Evolutionary conservation across 2,329 filamentous ascomycete species (phyloP).

Genomic region (Diaporthe batatas): DNA sequence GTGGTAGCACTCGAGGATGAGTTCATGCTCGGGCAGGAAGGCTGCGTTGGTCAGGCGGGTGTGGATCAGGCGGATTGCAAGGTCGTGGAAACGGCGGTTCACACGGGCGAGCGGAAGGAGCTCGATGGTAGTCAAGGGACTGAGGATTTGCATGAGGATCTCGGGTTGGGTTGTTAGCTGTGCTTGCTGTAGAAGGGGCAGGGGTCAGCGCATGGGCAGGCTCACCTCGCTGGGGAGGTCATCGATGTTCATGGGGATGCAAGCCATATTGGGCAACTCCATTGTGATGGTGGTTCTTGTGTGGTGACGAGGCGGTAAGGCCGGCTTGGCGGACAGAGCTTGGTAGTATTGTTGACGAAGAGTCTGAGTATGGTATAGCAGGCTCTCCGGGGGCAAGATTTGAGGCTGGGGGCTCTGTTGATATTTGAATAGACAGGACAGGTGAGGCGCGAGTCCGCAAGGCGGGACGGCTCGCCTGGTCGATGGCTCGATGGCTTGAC

Average conservation of each 20-base stretch:
- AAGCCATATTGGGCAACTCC: conserved; percentile 39
- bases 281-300: conserved; percentile 3
- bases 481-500: conserved; percentile 11
- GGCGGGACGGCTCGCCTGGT: background rate
- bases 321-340: conserved; percentile 22
- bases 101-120: conserved; percentile 48
- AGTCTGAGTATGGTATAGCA: conserved; percentile 28
- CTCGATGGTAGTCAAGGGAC: conserved; percentile 46
- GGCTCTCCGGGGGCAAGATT: conserved; percentile 42
- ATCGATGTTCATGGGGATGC: conserved; percentile 36
- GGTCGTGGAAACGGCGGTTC: conserved; percentile 50
- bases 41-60: conserved; percentile 60
- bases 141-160: conserved; percentile 51
- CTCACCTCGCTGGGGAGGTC: conserved; percentile 43
- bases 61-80: conserved; percentile 48
- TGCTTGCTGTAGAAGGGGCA: background rate
- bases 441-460: no score
- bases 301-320: conserved; percentile 27
- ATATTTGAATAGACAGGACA: conserved; percentile 26
- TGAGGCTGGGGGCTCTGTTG: conserved; percentile 12
- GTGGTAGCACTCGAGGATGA: conserved; percentile 85
- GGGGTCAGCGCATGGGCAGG: background rate
- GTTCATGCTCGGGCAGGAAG: conserved; percentile 70
- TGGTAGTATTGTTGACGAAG: conserved; percentile 33
- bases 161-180: conserved; percentile 41